phyloP scores from a whole-genome alignment of 2,329 filamentous ascomycete species.

The Colletotrichum sp. region DNA sequence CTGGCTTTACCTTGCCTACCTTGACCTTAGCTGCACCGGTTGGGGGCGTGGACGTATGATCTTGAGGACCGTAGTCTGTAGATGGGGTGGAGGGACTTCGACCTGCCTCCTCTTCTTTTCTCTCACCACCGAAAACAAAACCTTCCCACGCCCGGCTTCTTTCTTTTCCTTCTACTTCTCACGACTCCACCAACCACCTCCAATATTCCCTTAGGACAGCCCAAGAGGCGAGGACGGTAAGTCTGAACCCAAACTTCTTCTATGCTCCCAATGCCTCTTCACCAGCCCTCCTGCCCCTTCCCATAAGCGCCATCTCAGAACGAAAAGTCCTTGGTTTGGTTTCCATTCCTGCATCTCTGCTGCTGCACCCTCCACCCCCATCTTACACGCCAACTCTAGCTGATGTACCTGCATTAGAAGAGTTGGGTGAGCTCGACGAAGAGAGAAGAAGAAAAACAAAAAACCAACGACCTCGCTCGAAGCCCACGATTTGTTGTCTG shows the following conservation, averaged over 20 bases:
- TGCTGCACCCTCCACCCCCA: not conserved
- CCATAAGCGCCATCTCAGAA: not conserved
- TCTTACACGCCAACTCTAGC: slow-evolving; percentile 20
- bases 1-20: not conserved
- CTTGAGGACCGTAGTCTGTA: not conserved
- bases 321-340: not conserved
- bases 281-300: not conserved
- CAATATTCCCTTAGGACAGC: slow-evolving; percentile 24
- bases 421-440: slow-evolving; percentile 21
- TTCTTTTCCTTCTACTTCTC: slow-evolving; percentile 34
- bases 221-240: slow-evolving; percentile 25
- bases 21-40: slow-evolving; percentile 7
- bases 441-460: not conserved
- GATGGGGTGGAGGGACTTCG: slow-evolving; percentile 17
- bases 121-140: slow-evolving; percentile 27
- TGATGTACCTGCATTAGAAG: slow-evolving; percentile 24
- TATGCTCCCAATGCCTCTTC: slow-evolving; percentile 20
- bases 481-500: not conserved
- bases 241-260: slow-evolving; percentile 11
- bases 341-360: slow-evolving; percentile 8
- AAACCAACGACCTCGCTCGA: not conserved
- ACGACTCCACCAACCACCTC: slow-evolving; percentile 40
- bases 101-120: slow-evolving; percentile 25
- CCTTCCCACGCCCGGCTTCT: slow-evolving; percentile 23
- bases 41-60: slow-evolving; percentile 5